Evolutionary conservation across 371 early-diverging fungal genomes (phyloP).

Genomic region (Encephalitozoon intestinalis): DNA sequence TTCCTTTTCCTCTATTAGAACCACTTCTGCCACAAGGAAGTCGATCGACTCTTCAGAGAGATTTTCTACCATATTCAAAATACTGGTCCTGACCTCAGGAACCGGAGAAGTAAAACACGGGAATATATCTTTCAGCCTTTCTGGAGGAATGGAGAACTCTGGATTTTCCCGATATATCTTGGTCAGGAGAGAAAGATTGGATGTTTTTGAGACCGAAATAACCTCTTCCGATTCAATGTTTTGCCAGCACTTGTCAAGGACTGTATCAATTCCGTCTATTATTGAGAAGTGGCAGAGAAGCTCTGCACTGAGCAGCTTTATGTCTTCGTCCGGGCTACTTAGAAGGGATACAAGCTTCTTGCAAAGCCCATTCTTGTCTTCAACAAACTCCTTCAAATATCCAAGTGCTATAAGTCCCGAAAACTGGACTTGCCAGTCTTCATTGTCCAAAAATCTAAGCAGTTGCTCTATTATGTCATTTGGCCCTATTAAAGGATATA

Average conservation of each 20-base stretch:
- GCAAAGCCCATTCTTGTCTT: not conserved
- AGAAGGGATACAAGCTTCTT: slow-evolving; percentile 33
- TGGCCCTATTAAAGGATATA: slow-evolving; percentile 36
- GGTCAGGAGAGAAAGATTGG: slow-evolving; percentile 39
- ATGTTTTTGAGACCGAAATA: slow-evolving; percentile 52
- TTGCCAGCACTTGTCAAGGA: slow-evolving; percentile 44
- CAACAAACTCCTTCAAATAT: slow-evolving; percentile 31
- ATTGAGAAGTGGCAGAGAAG: slow-evolving; percentile 39
- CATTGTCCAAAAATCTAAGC: slow-evolving; percentile 26
- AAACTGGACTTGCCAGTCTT: slow-evolving; percentile 60
- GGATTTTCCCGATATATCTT: slow-evolving; percentile 20
- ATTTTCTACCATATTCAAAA: slow-evolving; percentile 2
- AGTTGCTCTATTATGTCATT: slow-evolving; percentile 33
- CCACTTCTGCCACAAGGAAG: slow-evolving; percentile 27
- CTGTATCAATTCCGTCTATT: not conserved
- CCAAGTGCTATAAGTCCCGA: slow-evolving; percentile 53
- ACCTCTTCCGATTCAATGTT: slow-evolving; percentile 51
- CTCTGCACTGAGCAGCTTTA: slow-evolving; percentile 55
- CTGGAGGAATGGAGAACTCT: not conserved
- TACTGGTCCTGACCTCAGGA: slow-evolving; percentile 19
- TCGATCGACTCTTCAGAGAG: slow-evolving; percentile 22
- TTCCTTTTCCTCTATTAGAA: slow-evolving; percentile 43
- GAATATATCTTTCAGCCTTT: slow-evolving; percentile 20
- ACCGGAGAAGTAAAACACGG: slow-evolving; percentile 46
- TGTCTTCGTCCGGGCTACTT: slow-evolving; percentile 56